A percentile compares a stretch with the other conserved stretches of the same genome.
Evolutionary conservation across 129 eudicot genomes (phyloP).

Genomic region (Ambrosia artemisiifolia): DNA sequence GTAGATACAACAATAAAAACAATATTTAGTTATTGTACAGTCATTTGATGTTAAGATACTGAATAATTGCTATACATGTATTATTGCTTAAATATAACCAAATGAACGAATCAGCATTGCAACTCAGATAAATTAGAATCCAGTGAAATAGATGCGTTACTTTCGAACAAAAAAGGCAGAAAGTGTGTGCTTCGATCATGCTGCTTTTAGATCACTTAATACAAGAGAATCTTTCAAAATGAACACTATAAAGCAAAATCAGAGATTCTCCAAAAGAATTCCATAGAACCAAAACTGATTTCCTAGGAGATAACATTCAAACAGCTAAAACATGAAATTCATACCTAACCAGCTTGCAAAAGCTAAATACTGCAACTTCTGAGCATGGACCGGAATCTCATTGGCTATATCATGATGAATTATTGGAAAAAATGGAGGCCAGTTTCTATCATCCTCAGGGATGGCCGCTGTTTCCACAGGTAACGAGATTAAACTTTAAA

Average conservation of each 20-base stretch:
- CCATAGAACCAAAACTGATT: not conserved
- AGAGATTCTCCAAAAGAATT: not conserved
- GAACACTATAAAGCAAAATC: not conserved
- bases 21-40: constrained; percentile 2
- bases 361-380: constrained; percentile 95
- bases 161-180: constrained; percentile 6
- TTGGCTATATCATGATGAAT: constrained; percentile 98
- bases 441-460: constrained; percentile 75
- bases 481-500: constrained; percentile 16
- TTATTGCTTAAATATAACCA: constrained; percentile 1
- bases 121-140: not conserved
- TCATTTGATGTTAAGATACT: not conserved
- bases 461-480: constrained; percentile 56
- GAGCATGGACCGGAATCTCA: constrained; percentile 97
- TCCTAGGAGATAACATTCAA: constrained; percentile 6
- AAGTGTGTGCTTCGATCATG: not conserved
- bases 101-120: constrained; percentile 1
- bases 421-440: constrained; percentile 97
- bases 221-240: not conserved
- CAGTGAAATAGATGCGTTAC: not conserved
- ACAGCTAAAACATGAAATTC: constrained; percentile 13
- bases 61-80: constrained; percentile 6
- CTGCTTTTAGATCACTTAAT: not conserved
- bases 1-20: not conserved
- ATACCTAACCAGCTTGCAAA: constrained; percentile 99